A percentile compares a stretch with the other conserved stretches of the same genome.
Evolutionary conservation across 1,284 basidiomycete genomes (phyloP).

Genomic region (Melampsora americana): DNA sequence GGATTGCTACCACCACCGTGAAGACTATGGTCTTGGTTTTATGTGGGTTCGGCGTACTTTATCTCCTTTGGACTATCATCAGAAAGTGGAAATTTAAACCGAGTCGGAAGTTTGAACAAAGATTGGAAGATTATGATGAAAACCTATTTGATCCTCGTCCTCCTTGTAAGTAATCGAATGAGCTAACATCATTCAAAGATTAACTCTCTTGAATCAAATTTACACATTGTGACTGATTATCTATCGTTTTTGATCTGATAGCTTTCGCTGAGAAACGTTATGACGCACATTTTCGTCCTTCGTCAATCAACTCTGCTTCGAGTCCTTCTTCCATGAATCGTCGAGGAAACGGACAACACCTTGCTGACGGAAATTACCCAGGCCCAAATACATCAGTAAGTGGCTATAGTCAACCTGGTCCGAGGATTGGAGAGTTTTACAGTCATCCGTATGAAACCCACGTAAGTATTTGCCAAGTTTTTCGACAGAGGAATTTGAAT

Average conservation of each 20-base stretch:
- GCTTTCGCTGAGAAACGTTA: neutral
- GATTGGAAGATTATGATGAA: slow-evolving; percentile 31
- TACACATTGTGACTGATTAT: neutral
- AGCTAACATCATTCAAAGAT: no score
- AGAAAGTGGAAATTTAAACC: slow-evolving; percentile 41
- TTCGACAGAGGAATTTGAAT: neutral
- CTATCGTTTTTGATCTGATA: neutral
- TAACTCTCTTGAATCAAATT: neutral
- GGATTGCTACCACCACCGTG: slow-evolving; percentile 20
- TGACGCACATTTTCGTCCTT: neutral
- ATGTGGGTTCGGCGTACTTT: slow-evolving; percentile 3
- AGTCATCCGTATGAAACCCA: neutral
- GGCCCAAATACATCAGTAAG: no score
- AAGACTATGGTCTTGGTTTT: slow-evolving; percentile 24
- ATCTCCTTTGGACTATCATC: slow-evolving; percentile 37
- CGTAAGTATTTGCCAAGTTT: neutral
- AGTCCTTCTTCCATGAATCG: neutral
- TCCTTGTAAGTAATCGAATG: slow-evolving; percentile 22
- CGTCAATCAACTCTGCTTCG: neutral
- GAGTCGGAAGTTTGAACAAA: slow-evolving; percentile 24
- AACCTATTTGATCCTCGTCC: slow-evolving; percentile 40
- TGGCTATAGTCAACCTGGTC: neutral
- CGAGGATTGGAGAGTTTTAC: neutral
- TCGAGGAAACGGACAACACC: neutral
- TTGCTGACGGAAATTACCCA: no score